phyloP scores from a whole-genome alignment of 495 filamentous ascomycete species.

The Paragyromitra xinjiangensis region DNA sequence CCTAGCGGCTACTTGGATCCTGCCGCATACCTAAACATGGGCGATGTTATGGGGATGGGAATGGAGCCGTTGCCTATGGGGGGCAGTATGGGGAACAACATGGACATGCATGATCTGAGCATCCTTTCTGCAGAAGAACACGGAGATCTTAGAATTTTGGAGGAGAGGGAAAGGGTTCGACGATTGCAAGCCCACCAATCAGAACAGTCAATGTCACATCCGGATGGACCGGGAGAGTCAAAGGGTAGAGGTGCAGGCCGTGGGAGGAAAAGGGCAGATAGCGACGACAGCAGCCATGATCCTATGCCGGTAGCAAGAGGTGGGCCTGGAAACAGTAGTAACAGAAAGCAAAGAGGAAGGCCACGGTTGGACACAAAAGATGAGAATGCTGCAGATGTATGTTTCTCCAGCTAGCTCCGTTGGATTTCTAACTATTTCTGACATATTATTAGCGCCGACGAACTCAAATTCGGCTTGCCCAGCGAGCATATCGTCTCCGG shows the following conservation, averaged over 20 bases:
- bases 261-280: constrained; percentile 44
- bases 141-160: constrained; percentile 52
- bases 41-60: constrained; percentile 54
- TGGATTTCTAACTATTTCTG: constrained; percentile 21
- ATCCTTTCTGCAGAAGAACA: constrained; percentile 56
- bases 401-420: constrained; percentile 16
- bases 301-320: constrained; percentile 42
- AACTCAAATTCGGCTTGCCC: constrained; percentile 87
- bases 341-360: constrained; percentile 68
- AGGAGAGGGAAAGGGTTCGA: constrained; percentile 44
- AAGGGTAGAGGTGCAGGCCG: constrained; percentile 49
- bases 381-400: constrained; percentile 64
- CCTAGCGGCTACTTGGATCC: constrained; percentile 44
- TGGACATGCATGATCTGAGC: constrained; percentile 56
- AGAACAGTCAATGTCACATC: constrained; percentile 40
- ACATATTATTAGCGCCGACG: constrained; percentile 70
- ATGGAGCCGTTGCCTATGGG: constrained; percentile 54
- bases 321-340: constrained; percentile 44
- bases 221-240: constrained; percentile 31
- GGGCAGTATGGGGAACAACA: constrained; percentile 37
- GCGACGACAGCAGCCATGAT: constrained; percentile 47
- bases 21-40: constrained; percentile 47
- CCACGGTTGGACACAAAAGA: constrained; percentile 76
- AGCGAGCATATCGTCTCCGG: constrained; percentile 82
- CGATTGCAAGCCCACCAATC: constrained; percentile 44